A percentile compares a stretch with the other conserved stretches of the same genome.
Conservation (phyloP, 1,139 yeast species). For the Taiozyma onychis region DNA sequence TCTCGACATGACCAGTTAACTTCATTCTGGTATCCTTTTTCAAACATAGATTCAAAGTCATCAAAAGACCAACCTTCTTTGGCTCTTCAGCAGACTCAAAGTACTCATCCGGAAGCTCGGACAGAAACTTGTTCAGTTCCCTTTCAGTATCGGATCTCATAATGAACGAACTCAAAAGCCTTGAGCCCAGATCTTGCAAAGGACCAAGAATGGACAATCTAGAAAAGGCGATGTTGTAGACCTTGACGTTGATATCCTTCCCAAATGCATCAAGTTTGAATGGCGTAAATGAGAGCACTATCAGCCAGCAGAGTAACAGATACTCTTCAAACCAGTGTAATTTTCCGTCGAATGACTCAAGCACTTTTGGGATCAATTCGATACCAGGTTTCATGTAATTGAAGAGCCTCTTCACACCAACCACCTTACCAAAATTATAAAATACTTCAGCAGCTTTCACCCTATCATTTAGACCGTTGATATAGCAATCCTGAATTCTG, state of each 20-base stretch:
- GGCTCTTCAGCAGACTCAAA: conserved; percentile 1
- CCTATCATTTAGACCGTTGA: conserved; percentile 7
- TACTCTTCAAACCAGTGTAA: conserved; percentile 51
- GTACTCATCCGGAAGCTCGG: conserved; percentile 23
- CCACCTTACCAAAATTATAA: conserved; percentile 57
- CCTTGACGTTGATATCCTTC: conserved; percentile 27
- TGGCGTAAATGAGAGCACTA: conserved; percentile 65
- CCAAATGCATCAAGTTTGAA: conserved; percentile 48
- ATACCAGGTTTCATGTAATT: conserved; percentile 59
- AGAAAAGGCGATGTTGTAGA: conserved; percentile 32
- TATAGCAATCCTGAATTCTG: conserved; percentile 28
- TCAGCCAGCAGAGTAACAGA: conserved; percentile 66
- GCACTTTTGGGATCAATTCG: conserved; percentile 36
- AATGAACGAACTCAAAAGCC: conserved; percentile 26
- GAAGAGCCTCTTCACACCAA: conserved; percentile 58
- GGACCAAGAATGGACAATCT: conserved; percentile 40
- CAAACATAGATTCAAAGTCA: conserved; percentile 15
- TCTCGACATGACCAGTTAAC: background rate
- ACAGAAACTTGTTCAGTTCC: conserved; percentile 21
- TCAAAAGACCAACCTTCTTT: conserved; percentile 13
- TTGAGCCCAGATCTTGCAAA: conserved; percentile 30
- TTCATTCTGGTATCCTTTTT: conserved; percentile 17
- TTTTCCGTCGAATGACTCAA: conserved; percentile 23
- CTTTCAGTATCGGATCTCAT: conserved; percentile 21
- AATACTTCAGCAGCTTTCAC: conserved; percentile 30